A percentile compares a stretch with the other conserved stretches of the same genome.
phyloP scores from a whole-genome alignment of 2,329 filamentous ascomycete genomes.

The Sarocladiaceae sp. region DNA sequence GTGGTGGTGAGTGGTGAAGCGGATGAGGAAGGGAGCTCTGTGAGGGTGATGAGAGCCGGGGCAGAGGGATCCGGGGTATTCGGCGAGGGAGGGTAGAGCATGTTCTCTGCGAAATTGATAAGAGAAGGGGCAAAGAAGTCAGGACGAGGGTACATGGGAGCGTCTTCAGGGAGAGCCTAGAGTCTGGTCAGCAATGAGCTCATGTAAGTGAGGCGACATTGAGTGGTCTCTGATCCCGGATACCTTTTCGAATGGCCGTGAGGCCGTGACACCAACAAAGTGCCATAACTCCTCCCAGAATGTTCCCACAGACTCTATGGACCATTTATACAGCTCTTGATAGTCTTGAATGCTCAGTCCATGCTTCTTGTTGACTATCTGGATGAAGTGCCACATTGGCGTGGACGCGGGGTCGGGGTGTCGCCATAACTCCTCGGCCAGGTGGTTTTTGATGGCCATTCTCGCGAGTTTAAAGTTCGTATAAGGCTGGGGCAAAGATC shows the following conservation, averaged over 20 bases:
- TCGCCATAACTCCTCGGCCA: conserved; percentile 57
- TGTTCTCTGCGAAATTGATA: conserved; percentile 92
- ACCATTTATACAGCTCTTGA: conserved; percentile 77
- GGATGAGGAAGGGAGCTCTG: conserved; percentile 54
- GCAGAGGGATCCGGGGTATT: conserved; percentile 43
- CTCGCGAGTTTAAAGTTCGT: too few relatives aligned
- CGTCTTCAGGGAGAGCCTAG: conserved; percentile 61
- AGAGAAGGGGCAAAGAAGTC: conserved; percentile 73
- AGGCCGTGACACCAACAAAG: conserved; percentile 69
- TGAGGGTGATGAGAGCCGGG: conserved; percentile 71
- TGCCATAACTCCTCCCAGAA: conserved; percentile 89
- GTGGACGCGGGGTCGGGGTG: conserved; percentile 62
- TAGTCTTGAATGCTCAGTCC: conserved; percentile 59
- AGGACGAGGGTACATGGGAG: conserved; percentile 78
- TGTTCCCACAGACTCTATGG: conserved; percentile 62
- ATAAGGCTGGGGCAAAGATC: too few relatives aligned
- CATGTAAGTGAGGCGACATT: neutral
- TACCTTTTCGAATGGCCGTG: conserved; percentile 55
- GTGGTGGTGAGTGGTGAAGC: conserved; percentile 49
- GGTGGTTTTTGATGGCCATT: conserved; percentile 9
- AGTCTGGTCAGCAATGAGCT: neutral
- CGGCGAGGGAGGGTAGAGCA: conserved; percentile 64
- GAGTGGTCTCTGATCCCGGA: too few relatives aligned
- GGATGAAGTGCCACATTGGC: conserved; percentile 65
- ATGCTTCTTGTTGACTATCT: conserved; percentile 62